Conservation (phyloP, 2,329 filamentous ascomycete genomes). For the Phialemonium atrogriseum region DNA sequence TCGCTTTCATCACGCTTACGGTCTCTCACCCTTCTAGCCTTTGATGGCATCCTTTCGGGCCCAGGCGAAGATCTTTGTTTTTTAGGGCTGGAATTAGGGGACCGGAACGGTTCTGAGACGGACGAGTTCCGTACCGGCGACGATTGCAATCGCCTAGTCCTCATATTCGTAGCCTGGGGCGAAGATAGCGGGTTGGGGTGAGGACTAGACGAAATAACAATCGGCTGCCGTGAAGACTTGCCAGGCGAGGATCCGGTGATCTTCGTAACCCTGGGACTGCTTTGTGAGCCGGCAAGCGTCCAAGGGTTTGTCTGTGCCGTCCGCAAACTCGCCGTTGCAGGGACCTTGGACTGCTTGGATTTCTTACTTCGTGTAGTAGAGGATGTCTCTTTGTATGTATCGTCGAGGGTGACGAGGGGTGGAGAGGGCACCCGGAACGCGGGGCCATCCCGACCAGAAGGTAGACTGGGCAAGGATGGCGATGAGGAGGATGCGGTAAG, state of each 20-base stretch:
- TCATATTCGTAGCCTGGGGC: constrained; percentile 1
- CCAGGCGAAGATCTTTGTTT: no score
- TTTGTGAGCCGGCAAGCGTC: constrained; percentile 29
- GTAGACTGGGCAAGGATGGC: no score
- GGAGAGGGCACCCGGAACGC: no score
- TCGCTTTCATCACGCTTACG: no score
- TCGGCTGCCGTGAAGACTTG: constrained; percentile 8
- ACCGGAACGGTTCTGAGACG: no score
- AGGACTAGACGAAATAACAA: constrained; percentile 21
- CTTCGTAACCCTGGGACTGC: constrained; percentile 18
- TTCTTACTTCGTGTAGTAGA: constrained; percentile 18
- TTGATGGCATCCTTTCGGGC: no score
- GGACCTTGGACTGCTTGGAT: constrained; percentile 12
- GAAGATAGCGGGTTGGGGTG: constrained; percentile 6
- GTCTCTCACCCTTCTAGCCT: no score
- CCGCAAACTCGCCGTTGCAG: no score
- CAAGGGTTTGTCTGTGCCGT: constrained; percentile 25
- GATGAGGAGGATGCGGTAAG: not conserved
- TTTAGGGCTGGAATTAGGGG: no score
- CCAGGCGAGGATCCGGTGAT: constrained; percentile 2
- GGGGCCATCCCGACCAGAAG: no score
- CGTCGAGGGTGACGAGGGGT: no score
- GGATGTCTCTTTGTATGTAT: no score
- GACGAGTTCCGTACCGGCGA: constrained; percentile 1
- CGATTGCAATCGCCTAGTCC: constrained; percentile 1